phyloP scores from a whole-genome alignment of 139 green algal species.

The Zygnema circumcarinatum region DNA sequence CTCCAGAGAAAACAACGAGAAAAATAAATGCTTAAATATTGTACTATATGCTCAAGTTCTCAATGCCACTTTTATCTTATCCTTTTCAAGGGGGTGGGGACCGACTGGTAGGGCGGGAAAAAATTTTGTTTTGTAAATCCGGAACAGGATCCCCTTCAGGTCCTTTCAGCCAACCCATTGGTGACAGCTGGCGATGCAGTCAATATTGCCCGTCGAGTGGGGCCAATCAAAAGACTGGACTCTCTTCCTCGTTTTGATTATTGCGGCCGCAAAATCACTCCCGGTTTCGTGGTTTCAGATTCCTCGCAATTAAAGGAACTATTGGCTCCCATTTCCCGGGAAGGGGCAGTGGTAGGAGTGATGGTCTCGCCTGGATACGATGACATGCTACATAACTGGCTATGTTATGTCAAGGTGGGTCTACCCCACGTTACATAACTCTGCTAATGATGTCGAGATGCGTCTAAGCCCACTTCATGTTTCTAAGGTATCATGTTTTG shows the following conservation, averaged over 20 bases:
- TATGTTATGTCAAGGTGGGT: constrained; percentile 49
- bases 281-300: not conserved
- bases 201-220: not conserved
- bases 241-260: constrained; percentile 16
- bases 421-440: no score
- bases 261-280: not conserved
- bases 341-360: constrained; percentile 19
- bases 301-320: constrained; percentile 1
- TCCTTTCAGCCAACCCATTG: constrained; percentile 5
- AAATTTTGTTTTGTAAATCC: constrained; percentile 12
- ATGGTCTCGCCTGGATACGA: constrained; percentile 39
- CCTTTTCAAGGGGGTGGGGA: no score
- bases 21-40: no score
- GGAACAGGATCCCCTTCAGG: not conserved
- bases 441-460: no score
- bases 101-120: not conserved
- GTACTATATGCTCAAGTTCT: no score
- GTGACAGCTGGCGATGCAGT: not conserved
- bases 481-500: no score
- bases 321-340: constrained; percentile 23
- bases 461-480: no score
- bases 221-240: not conserved
- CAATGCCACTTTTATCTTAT: no score
- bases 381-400: constrained; percentile 51
- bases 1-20: no score